Evolutionary conservation across 2,329 filamentous ascomycete genomes (phyloP).

Genomic region (Cordyceps militaris): DNA sequence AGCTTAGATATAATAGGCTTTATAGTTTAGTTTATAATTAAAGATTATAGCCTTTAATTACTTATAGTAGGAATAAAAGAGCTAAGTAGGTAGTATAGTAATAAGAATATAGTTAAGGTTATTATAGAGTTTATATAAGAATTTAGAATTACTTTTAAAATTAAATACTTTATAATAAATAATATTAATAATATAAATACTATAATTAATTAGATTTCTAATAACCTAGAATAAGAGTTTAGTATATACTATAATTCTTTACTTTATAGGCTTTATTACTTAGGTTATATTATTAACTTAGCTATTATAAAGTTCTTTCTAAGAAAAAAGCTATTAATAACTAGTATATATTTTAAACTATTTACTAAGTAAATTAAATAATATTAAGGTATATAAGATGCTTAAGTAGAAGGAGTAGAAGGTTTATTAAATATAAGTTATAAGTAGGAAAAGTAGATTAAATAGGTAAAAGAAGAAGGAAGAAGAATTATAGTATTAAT

Average conservation of each 20-base stretch:
- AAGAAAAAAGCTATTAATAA: no score
- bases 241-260: constrained; percentile 7
- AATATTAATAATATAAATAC: constrained; percentile 13
- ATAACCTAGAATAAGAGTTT: neutral
- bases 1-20: no score
- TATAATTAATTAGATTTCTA: constrained; percentile 7
- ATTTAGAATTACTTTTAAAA: constrained; percentile 6
- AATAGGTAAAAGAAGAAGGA: no score
- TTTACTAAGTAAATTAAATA: no score
- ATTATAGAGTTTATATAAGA: constrained; percentile 10
- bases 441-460: no score
- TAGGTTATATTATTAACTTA: neutral
- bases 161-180: constrained; percentile 13
- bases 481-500: no score
- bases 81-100: constrained; percentile 10
- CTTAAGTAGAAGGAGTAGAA: no score
- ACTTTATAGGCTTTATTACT: neutral
- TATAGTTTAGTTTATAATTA: constrained; percentile 6
- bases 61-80: constrained; percentile 11
- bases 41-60: constrained; percentile 10
- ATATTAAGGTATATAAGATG: no score
- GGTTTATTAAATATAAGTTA: no score
- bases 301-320: neutral
- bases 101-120: constrained; percentile 8
- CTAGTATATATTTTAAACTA: no score